Percentiles rank a stretch among this genome's conserved stretches.
These are phyloP conservation scores for Sphaceloma murrayae DNA, from an alignment of 2,329 filamentous ascomycete genomes.

Conservation along the genomic window DNA sequence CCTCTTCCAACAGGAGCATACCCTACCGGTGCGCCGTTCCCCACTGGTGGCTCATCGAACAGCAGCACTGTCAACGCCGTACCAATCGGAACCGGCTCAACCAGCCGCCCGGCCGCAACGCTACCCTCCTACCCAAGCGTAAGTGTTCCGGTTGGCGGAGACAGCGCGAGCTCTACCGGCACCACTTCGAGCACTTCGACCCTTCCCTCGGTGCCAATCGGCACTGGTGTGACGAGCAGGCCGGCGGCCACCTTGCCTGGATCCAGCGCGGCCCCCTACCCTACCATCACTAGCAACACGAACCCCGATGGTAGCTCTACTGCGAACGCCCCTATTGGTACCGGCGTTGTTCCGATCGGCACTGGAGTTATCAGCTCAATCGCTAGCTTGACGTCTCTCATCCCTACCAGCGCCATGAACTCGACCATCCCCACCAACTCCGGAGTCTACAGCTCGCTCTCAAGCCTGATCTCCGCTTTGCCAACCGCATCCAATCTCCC, in stretches of 20 bases:
- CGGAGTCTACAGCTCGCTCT: conserved; percentile 11
- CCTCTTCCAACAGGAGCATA: background rate
- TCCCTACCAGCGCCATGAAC: conserved; percentile 17
- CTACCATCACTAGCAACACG: conserved; percentile 13
- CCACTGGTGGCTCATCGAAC: background rate
- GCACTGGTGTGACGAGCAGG: conserved; percentile 12
- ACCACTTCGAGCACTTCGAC: conserved; percentile 15
- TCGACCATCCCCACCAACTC: conserved; percentile 12
- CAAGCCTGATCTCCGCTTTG: conserved; percentile 14
- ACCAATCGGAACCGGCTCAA: background rate
- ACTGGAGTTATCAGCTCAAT: conserved; percentile 5
- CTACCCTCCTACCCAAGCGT: conserved; percentile 2
- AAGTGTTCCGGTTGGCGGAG: conserved; percentile 3
- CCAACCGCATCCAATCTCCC: conserved; percentile 3
- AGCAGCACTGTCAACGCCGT: conserved; percentile 13
- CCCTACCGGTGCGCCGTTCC: conserved; percentile 1
- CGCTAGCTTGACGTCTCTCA: conserved; percentile 15
- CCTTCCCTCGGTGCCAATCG: conserved; percentile 1
- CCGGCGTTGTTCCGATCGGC: conserved; percentile 4
- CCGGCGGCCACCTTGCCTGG: conserved; percentile 4
- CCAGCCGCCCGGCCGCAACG: conserved; percentile 1
- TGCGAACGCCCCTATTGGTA: background rate
- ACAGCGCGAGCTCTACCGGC: conserved; percentile 9
- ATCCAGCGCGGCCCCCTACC: background rate
- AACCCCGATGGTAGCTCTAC: conserved; percentile 12